Conservation (phyloP, 495 filamentous ascomycete genomes). For the Trichoderma parareesei region DNA sequence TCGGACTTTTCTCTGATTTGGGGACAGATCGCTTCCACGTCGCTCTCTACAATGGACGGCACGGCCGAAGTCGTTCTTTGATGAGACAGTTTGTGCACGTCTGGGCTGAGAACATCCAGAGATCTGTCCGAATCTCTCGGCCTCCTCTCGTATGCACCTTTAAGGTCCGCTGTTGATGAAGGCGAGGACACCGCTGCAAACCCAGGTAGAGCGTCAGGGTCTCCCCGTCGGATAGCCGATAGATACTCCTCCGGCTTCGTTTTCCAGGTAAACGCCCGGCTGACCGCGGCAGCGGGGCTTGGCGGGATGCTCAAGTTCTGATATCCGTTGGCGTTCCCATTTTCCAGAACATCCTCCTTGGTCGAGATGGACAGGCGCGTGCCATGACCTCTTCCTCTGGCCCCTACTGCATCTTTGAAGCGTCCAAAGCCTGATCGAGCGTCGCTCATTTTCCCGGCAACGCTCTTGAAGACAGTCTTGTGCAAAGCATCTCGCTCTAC, state of each 20-base stretch:
- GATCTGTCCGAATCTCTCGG: slow-evolving; percentile 2
- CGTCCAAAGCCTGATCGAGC: slow-evolving; percentile 74
- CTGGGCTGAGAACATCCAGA: not conserved
- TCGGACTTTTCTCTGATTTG: slow-evolving; percentile 25
- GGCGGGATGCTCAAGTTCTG: slow-evolving; percentile 1
- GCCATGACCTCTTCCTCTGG: slow-evolving; percentile 38
- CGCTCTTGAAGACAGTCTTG: slow-evolving; percentile 65
- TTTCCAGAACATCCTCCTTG: slow-evolving; percentile 33
- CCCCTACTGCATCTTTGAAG: slow-evolving; percentile 76
- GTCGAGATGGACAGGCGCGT: slow-evolving; percentile 32
- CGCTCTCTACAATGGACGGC: slow-evolving; percentile 36
- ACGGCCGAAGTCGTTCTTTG: slow-evolving; percentile 28
- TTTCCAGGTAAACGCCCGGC: slow-evolving; percentile 46
- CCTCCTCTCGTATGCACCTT: not conserved
- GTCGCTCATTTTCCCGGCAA: slow-evolving; percentile 73
- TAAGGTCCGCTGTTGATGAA: not conserved
- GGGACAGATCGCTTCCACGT: slow-evolving; percentile 32
- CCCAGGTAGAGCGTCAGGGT: slow-evolving; percentile 15
- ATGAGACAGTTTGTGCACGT: slow-evolving; percentile 20
- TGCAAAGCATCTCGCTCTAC: slow-evolving; percentile 61
- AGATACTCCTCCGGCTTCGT: slow-evolving; percentile 48
- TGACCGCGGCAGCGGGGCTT: slow-evolving; percentile 17
- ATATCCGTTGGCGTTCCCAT: not conserved
- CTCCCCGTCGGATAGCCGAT: slow-evolving; percentile 27
- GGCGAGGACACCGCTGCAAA: slow-evolving; percentile 1